Base-by-base conservation (phyloP, 2,329 filamentous ascomycete genomes). In the Drechslerella coelobrocha region DNA sequence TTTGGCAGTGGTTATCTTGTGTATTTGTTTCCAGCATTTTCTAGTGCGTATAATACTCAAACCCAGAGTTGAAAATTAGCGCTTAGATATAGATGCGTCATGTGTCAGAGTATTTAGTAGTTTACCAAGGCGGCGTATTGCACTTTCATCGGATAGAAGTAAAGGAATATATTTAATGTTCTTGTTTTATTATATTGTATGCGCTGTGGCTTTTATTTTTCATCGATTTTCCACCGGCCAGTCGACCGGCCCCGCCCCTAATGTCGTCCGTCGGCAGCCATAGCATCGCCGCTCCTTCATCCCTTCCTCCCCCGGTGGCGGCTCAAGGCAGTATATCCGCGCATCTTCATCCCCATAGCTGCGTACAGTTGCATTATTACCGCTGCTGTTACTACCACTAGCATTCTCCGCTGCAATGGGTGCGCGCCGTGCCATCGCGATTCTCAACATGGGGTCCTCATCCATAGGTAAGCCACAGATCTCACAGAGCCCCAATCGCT, bases 221-320 rank as follows among this genome's bases (percentile, higher is more conserved):
- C 24, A 71, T 63, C 59, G 57, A 45, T 63, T 71, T 5, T 45
- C 54, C n/a, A 71, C 53, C 17, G 74, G 74, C 74, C 74, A 75
- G 69, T 73, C 52, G 62, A 73, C 73, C 45, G 43, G 56, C 34
- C 56, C 24, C 80, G 77, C 86, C 61, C 83, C 83, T 57, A 82
- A 80, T 51, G 86, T 81, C 52, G 88, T 88, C 76, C 88, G 84
- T 76, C 86, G 86, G 77, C 89, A 92, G 12, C 89, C 90, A 79
- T 92, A 91, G 77, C 89, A 92, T 45, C 66, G 52, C 37, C 66
- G 52, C 47, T 71, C 19, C 39, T 71, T 71, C 24, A 91, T 77
- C 61, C 78, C 79, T 77, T 75, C 75, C 37, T 75, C 62, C 74
- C 72, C 66, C 56, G 73, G 72, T 26, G 77, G 78, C 21, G 73